phyloP scores from a whole-genome alignment of 306 rosid genomes.

The Cicer judaicum region DNA sequence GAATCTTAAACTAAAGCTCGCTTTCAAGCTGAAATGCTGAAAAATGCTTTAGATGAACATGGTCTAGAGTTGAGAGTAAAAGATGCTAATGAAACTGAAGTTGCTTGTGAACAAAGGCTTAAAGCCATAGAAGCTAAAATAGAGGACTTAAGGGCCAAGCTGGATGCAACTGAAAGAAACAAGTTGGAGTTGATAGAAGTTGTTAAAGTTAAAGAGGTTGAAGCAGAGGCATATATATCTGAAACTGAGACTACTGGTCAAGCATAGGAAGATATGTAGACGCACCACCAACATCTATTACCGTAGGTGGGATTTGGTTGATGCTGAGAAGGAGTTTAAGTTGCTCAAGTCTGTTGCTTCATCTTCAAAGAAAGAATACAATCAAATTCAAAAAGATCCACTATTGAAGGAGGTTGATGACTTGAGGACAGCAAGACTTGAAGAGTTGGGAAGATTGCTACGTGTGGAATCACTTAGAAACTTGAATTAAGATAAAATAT shows the following conservation, averaged over 20 bases:
- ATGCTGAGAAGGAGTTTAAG: constrained; percentile 89
- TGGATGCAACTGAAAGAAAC: constrained; percentile 81
- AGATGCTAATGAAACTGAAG: constrained; percentile 97
- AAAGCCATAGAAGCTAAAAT: constrained; percentile 79
- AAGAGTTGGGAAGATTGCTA: too few relatives aligned
- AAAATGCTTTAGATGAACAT: constrained; percentile 91
- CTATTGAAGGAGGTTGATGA: too few relatives aligned
- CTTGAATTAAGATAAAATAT: too few relatives aligned
- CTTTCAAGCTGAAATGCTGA: constrained; percentile 72
- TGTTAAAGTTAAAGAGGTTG: constrained; percentile 78
- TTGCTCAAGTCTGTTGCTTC: constrained; percentile 69
- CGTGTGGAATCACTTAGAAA: too few relatives aligned
- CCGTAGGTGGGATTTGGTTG: constrained; percentile 85
- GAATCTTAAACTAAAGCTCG: constrained; percentile 81
- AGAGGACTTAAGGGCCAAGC: constrained; percentile 69
- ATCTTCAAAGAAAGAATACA: constrained; percentile 84
- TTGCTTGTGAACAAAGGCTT: constrained; percentile 91
- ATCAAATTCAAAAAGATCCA: constrained; percentile 67
- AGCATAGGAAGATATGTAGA: constrained; percentile 99
- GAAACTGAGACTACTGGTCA: constrained; percentile 99
- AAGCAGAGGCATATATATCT: constrained; percentile 84
- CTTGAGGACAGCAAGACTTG: too few relatives aligned
- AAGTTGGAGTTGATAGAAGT: constrained; percentile 82
- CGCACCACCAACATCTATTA: constrained; percentile 86
- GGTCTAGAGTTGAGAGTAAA: constrained; percentile 85